These are phyloP conservation scores for Puccinia coronata DNA, from an alignment of 1,284 basidiomycete species.

Conservation along the genomic window DNA sequence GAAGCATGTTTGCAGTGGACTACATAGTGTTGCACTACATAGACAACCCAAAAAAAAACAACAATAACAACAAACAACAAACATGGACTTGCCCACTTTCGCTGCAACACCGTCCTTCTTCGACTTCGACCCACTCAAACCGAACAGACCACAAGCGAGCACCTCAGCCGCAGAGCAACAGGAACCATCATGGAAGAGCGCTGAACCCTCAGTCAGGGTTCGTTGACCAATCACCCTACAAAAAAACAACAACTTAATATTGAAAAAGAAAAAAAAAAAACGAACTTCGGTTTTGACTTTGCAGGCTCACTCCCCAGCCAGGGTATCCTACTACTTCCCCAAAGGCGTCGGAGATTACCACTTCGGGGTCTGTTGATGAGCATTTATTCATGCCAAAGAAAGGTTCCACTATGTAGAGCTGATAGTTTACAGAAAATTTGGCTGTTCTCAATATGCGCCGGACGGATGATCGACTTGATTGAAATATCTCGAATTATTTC, in stretches of 20 bases:
- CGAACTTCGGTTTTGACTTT: not conserved
- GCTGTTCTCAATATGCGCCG: too few relatives aligned
- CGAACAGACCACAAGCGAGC: not conserved
- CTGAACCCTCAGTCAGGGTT: conserved; percentile 16
- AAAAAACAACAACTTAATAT: too few relatives aligned
- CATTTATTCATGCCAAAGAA: not conserved
- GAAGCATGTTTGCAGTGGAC: not conserved
- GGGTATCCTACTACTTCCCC: conserved; percentile 94
- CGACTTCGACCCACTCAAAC: conserved; percentile 31
- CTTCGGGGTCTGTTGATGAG: conserved; percentile 70
- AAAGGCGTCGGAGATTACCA: conserved; percentile 92
- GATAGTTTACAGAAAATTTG: conserved; percentile 17
- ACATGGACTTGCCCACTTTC: conserved; percentile 45
- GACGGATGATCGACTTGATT: too few relatives aligned
- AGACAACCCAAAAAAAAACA: not conserved
- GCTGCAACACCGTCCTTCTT: conserved; percentile 31
- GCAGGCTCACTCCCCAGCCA: conserved; percentile 61
- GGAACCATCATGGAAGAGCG: conserved; percentile 14
- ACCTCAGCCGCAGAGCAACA: not conserved
- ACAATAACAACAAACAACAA: too few relatives aligned
- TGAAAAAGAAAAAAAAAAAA: not conserved
- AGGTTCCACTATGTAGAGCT: too few relatives aligned
- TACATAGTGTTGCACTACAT: not conserved
- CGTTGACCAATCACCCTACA: not conserved
- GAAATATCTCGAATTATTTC: conserved; percentile 46